Base-by-base conservation (phyloP, 345 rosid species). In the Sapria himalayana region DNA sequence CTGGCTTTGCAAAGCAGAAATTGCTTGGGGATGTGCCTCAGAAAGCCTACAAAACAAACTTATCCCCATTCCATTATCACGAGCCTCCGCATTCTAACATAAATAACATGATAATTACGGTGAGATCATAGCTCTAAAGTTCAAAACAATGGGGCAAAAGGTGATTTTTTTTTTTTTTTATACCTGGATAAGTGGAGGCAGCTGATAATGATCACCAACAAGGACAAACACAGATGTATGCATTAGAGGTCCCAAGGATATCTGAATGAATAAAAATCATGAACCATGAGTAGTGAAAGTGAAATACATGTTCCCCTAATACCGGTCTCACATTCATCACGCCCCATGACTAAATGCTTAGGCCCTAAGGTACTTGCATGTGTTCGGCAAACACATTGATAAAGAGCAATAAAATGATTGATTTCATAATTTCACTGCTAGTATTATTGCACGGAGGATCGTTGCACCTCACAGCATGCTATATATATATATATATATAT, bases 1-100 rank as follows among this genome's bases (percentile, higher is more conserved):
- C 95, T 89, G 98, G 76, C 84, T 79, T 55, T 82, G 95, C 64
- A 89, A 56, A 42, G 82, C 76, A 49, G 93, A 77, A 51, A 89
- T 82, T 58, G 98, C 84, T 43, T 89, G 91, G 39, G 98, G 95
- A 67, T 89, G 95, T 31, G 91, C 95, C 67, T 89, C 98, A 31
- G 95, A 89, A 25, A 89, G 85, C 64, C 79, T 72, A 52, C 95
- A 70, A 57, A 89, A 89, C 78, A 89, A 71, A 74, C 98, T 89
- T 61, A 74, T 48, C 46, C 85, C 93, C 74, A 89, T 67, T 48
- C 95, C 98, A 50, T 71, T 79, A 56, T 89, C 98, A 50, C 70
- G 77, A 58, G 92, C 98, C 69, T 89, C 98, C 15, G 59, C 42
- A 67, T 84, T 82, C 98, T 89, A 57, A 5, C 55, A 45, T 39